Evolutionary conservation across 192 early-diverging fungal genomes (phyloP).

Genomic region (Chytriomyces confervae): DNA sequence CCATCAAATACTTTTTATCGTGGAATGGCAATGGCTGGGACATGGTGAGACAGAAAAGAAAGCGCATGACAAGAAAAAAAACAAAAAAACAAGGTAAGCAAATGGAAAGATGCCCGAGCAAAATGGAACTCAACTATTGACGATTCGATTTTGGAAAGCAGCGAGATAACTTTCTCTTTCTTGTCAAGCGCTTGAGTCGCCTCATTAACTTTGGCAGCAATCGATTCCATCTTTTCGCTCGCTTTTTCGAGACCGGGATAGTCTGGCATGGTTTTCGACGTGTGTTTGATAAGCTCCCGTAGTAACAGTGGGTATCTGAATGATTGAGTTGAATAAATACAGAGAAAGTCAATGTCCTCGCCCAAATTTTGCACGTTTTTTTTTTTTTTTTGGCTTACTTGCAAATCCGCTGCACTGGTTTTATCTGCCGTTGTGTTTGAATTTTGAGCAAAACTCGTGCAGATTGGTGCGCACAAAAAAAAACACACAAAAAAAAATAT

Average conservation of each 20-base stretch:
- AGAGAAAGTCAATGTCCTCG: background rate
- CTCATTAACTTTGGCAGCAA: conserved; percentile 61
- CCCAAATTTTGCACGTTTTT: background rate
- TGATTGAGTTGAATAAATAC: background rate
- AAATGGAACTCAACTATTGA: conserved; percentile 26
- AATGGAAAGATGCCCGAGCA: conserved; percentile 10
- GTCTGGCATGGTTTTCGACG: conserved; percentile 56
- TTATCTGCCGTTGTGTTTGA: conserved; percentile 48
- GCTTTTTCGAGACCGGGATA: conserved; percentile 49
- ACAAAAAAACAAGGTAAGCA: conserved; percentile 1
- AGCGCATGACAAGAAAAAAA: too few species aligned
- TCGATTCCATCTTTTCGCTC: conserved; percentile 58
- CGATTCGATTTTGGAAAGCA: conserved; percentile 54
- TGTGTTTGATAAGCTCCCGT: conserved; percentile 58
- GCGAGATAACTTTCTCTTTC: conserved; percentile 45
- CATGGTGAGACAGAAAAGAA: background rate
- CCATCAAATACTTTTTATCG: conserved; percentile 55
- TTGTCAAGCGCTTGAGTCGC: conserved; percentile 57
- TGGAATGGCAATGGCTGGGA: conserved; percentile 47
- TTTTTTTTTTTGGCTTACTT: conserved; percentile 45
- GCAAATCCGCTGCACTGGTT: conserved; percentile 67
- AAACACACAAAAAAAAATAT: background rate
- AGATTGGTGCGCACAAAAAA: conserved; percentile 6
- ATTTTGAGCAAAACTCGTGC: conserved; percentile 3
- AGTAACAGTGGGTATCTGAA: conserved; percentile 52